phyloP scores from a whole-genome alignment of 176 grass and related monocot genomes.

The sorghum (Sorghum bicolor) region DNA sequence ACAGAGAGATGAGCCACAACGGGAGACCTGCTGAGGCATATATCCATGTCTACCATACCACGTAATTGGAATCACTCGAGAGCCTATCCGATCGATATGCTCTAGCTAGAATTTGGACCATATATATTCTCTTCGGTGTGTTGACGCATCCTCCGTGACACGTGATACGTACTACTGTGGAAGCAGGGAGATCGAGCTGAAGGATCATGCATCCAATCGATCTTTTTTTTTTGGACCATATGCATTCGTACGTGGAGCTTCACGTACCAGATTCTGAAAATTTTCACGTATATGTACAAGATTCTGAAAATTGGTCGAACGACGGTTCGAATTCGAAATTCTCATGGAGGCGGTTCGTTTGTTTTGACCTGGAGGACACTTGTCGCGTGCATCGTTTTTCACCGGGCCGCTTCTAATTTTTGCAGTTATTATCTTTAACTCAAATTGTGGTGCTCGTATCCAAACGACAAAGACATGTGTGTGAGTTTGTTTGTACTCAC shows the following conservation, averaged over 20 bases:
- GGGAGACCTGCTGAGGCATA: neutral
- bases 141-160: too few relatives aligned
- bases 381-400: neutral
- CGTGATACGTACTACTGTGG: too few relatives aligned
- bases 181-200: too few relatives aligned
- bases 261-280: neutral
- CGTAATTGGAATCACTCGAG: neutral
- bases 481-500: neutral
- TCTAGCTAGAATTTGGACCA: neutral
- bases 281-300: too few relatives aligned
- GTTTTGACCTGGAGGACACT: neutral
- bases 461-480: neutral
- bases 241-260: neutral
- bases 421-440: fast-evolving
- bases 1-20: neutral
- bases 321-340: neutral
- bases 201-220: too few relatives aligned
- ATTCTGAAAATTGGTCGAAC: too few relatives aligned
- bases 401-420: neutral
- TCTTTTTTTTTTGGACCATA: neutral
- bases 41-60: neutral
- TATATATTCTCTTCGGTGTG: neutral
- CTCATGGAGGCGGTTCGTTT: neutral
- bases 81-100: neutral
- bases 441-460: neutral